These are phyloP conservation scores for Immersiella caudata DNA, from an alignment of 495 filamentous ascomycete genomes.

Conservation along the genomic window DNA sequence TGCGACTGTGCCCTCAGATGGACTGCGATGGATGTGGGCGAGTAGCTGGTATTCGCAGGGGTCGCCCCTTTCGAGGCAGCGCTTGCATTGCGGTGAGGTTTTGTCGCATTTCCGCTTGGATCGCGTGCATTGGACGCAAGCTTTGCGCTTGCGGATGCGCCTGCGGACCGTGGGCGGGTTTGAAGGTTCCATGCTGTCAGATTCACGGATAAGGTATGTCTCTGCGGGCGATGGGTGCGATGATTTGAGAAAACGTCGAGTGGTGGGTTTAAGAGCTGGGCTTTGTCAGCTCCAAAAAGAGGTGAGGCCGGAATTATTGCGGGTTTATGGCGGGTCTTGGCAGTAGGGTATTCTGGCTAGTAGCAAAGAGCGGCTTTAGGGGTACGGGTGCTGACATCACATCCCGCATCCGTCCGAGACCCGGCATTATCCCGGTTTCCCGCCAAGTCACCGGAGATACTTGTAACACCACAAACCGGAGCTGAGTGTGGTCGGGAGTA, in stretches of 20 bases:
- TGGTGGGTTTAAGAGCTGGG: neutral
- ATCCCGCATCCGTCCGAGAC: neutral
- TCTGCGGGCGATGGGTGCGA: neutral
- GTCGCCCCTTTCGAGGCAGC: conserved; percentile 41
- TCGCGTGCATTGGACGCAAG: conserved; percentile 48
- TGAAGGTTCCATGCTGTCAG: neutral
- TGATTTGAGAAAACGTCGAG: neutral
- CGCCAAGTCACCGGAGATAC: neutral
- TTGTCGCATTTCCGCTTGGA: conserved; percentile 52
- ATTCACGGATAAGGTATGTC: neutral
- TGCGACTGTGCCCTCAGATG: neutral
- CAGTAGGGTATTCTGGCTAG: neutral
- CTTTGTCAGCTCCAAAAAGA: neutral
- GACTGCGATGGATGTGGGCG: neutral
- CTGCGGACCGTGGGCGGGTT: neutral
- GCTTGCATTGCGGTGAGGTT: conserved; percentile 41
- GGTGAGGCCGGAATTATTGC: neutral
- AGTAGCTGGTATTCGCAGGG: conserved; percentile 41
- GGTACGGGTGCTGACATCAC: neutral
- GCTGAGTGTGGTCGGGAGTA: no score
- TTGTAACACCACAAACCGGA: neutral
- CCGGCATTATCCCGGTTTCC: neutral
- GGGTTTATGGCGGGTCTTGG: neutral
- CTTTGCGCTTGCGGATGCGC: conserved; percentile 40
- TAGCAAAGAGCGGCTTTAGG: neutral